phyloP scores from a whole-genome alignment of 305 asterid species.

The Caryopteris hybrid region DNA sequence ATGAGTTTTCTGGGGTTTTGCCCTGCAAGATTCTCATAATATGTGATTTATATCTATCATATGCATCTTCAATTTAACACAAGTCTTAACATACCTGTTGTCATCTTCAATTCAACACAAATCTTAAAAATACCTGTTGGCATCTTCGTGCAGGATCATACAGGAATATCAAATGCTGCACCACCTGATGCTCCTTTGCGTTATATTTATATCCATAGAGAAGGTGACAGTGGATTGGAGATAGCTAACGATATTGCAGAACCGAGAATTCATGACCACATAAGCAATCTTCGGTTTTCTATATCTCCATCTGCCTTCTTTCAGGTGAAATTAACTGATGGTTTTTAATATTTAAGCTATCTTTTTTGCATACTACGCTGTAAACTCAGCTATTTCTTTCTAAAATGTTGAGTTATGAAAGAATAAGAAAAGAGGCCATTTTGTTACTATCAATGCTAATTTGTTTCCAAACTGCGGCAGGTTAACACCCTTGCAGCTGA shows the following conservation, averaged over 20 bases:
- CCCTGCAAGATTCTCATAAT: background rate
- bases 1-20: background rate
- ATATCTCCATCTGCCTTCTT: slow-evolving; percentile 97
- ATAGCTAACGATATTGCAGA: slow-evolving; percentile 47
- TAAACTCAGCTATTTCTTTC: background rate
- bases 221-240: slow-evolving; percentile 39
- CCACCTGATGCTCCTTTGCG: slow-evolving; percentile 82
- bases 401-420: background rate
- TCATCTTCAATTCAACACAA: slow-evolving; percentile 10
- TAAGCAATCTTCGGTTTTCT: slow-evolving; percentile 69
- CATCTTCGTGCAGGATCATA: slow-evolving; percentile 65
- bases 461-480: slow-evolving; percentile 38
- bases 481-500: slow-evolving; percentile 97
- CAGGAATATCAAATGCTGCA: slow-evolving; percentile 94
- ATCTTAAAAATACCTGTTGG: slow-evolving; percentile 4
- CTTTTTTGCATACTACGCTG: background rate
- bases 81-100: slow-evolving; percentile 7
- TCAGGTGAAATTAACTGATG: slow-evolving; percentile 49
- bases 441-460: slow-evolving; percentile 3
- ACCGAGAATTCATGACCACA: slow-evolving; percentile 83
- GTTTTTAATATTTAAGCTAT: background rate
- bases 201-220: slow-evolving; percentile 43
- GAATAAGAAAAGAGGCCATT: background rate
- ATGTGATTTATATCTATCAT: background rate
- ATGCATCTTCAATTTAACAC: slow-evolving; percentile 4